Evolutionary conservation across 768 basidiomycete species (phyloP).

Genomic region (Leccinellum albellum): DNA sequence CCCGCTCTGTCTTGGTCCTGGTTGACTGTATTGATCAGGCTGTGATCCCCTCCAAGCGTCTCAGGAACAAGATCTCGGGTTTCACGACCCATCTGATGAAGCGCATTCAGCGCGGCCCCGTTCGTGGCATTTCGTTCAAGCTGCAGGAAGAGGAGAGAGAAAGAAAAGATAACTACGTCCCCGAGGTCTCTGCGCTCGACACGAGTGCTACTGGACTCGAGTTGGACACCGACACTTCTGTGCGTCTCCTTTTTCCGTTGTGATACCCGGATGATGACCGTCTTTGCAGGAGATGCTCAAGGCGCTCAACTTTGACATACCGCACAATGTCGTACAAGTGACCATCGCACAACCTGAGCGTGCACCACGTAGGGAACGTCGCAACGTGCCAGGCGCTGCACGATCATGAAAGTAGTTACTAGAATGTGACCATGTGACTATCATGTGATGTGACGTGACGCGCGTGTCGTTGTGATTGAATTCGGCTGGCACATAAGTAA

Average conservation of each 20-base stretch:
- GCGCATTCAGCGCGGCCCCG: conserved; percentile 97
- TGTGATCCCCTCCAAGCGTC: conserved; percentile 94
- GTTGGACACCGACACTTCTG: conserved; percentile 93
- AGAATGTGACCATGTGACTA: neutral
- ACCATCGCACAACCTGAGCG: conserved; percentile 67
- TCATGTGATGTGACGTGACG: neutral
- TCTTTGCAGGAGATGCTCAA: conserved; percentile 72
- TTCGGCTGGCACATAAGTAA: too few relatives aligned
- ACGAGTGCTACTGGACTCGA: conserved; percentile 69
- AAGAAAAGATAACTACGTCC: conserved; percentile 98
- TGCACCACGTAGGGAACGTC: conserved; percentile 66
- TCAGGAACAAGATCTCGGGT: conserved; percentile 99
- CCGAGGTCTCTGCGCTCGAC: conserved; percentile 96
- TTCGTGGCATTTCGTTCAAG: conserved; percentile 99
- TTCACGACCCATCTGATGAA: conserved; percentile 99
- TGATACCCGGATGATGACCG: neutral
- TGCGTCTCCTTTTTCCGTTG: conserved; percentile 32
- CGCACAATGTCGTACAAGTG: conserved; percentile 65
- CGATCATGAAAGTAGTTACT: conserved; percentile 39
- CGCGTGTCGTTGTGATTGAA: neutral
- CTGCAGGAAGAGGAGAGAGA: conserved; percentile 99
- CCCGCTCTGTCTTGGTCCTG: too few relatives aligned
- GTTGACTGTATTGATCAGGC: conserved; percentile 46
- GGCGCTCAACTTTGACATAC: conserved; percentile 92
- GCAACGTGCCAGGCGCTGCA: conserved; percentile 79